Evolutionary conservation across 768 basidiomycete genomes (phyloP).

Genomic region (Chalciporus pseudorubinellus): DNA sequence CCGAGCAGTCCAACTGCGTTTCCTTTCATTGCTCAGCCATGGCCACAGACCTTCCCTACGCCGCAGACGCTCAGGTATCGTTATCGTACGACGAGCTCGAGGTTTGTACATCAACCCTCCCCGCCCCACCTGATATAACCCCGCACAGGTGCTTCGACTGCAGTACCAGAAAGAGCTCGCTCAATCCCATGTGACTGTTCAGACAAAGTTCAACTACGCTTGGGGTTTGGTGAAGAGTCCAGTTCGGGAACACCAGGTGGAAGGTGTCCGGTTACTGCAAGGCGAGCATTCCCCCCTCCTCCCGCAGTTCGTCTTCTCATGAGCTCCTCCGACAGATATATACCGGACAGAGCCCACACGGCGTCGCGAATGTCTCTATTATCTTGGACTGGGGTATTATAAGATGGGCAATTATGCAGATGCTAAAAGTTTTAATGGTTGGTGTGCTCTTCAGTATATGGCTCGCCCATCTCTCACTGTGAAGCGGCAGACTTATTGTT

Average conservation of each 20-base stretch:
- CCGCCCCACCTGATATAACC: neutral
- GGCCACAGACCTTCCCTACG: slow-evolving; percentile 89
- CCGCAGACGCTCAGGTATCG: slow-evolving; percentile 90
- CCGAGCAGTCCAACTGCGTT: slow-evolving; percentile 10
- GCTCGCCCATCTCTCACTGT: neutral
- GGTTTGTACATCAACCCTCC: slow-evolving; percentile 38
- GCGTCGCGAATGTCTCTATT: slow-evolving; percentile 93
- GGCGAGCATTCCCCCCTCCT: slow-evolving; percentile 43
- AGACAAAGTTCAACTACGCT: slow-evolving; percentile 97
- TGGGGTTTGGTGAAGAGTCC: slow-evolving; percentile 97
- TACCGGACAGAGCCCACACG: slow-evolving; percentile 85
- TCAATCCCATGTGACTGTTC: slow-evolving; percentile 82
- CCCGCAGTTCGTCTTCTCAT: slow-evolving; percentile 2
- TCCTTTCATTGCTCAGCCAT: slow-evolving; percentile 34
- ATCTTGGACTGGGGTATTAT: slow-evolving; percentile 93
- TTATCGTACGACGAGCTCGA: slow-evolving; percentile 88
- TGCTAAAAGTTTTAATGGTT: slow-evolving; percentile 90
- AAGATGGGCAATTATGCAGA: slow-evolving; percentile 96
- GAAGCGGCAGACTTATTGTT: slow-evolving; percentile 68
- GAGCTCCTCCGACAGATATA: slow-evolving; percentile 57
- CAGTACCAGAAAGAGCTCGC: slow-evolving; percentile 89
- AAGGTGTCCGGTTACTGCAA: slow-evolving; percentile 89
- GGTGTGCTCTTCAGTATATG: slow-evolving; percentile 25
- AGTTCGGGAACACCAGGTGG: slow-evolving; percentile 78
- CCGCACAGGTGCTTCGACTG: slow-evolving; percentile 66